Evolutionary conservation across 2,329 filamentous ascomycete genomes (phyloP), one percentile per base, ranked within the genome.

Genomic region (Annulohypoxylon truncatum): DNA sequence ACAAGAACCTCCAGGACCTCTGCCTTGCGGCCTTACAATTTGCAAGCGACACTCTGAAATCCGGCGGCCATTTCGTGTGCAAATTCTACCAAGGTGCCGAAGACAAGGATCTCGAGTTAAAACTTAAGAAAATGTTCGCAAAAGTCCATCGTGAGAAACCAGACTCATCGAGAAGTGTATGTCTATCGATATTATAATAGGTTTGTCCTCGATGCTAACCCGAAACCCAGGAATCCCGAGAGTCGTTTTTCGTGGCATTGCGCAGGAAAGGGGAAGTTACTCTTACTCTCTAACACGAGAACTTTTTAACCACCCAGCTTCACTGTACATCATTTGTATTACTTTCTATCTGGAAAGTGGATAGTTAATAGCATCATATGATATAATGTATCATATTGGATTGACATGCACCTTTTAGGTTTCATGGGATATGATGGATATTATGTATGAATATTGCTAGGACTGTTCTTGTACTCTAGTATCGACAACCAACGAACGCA

Each of bases 11-110:
- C 8, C 75, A 98, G 96, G 94, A 97, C 77, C 89, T 99, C 40
- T 99, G 96, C 79, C 82, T 86, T 68, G 93, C 95, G 22, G 96
- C 96, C 3, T 83, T 99, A 44, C 84, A 85, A 12, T 99, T 99
- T 80, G 90, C 91, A 53, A 92, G 89, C 78, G 93, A 97, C 72
- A 96, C 93, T 6, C 85, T 99, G 20, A 90, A 88, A 72, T 80
- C 87, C 2, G 93, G 93, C 18, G 96, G 96, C 1, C 91, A 97
- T 77, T 97, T 99, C 73, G 87, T 99, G 46, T 97, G 95, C 86
- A 99, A 99, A 79, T 99, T 97, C 79, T 99, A 98, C 78, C 93
- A 97, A 78, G 96, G 96, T 2, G 78, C 85, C 4, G 94, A 97
- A 78, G 95, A 98, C 75, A 94, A 92, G 79, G 83, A 82, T 1